phyloP scores from a whole-genome alignment of 2,329 filamentous ascomycete genomes.

The Arachnomyces sp. region DNA sequence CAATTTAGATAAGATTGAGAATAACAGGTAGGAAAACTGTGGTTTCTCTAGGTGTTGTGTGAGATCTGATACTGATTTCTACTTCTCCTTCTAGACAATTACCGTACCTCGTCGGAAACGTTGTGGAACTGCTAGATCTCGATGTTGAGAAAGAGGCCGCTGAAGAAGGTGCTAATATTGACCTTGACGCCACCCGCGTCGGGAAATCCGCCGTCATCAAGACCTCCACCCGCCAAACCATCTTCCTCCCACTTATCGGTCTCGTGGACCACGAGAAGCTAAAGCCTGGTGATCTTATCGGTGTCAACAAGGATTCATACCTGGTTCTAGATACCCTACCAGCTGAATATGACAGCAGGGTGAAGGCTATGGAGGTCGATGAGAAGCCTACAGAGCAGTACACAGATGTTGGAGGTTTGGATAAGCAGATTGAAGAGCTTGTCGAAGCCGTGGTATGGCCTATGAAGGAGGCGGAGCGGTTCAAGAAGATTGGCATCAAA shows the following conservation, averaged over 20 bases:
- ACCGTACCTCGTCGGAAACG: slow-evolving; percentile 95
- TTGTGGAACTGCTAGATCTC: slow-evolving; percentile 92
- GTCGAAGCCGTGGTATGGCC: slow-evolving; percentile 99
- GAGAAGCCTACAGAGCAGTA: slow-evolving; percentile 99
- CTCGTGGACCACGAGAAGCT: slow-evolving; percentile 91
- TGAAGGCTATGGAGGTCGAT: slow-evolving; percentile 99
- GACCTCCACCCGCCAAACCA: slow-evolving; percentile 95
- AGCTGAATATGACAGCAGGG: slow-evolving; percentile 95
- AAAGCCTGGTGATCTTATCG: slow-evolving; percentile 92
- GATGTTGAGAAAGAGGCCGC: slow-evolving; percentile 93
- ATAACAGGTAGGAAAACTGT: slow-evolving; percentile 95
- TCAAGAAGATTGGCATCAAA: slow-evolving; percentile 99
- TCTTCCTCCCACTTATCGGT: slow-evolving; percentile 94
- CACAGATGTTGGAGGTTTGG: slow-evolving; percentile 89
- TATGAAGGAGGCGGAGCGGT: slow-evolving; percentile 98
- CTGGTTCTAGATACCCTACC: slow-evolving; percentile 92
- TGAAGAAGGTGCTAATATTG: slow-evolving; percentile 97
- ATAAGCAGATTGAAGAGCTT: slow-evolving; percentile 98
- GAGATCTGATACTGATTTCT: neutral
- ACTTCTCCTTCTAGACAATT: slow-evolving; percentile 62
- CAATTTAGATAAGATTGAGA: slow-evolving; percentile 97
- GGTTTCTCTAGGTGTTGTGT: no score
- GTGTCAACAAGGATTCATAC: slow-evolving; percentile 98
- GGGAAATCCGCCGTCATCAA: slow-evolving; percentile 99
- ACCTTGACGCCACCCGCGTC: slow-evolving; percentile 89